Percentiles rank a stretch among this genome's conserved stretches.
Conservation (phyloP, 768 basidiomycete species). For the Trametes cubensis region DNA sequence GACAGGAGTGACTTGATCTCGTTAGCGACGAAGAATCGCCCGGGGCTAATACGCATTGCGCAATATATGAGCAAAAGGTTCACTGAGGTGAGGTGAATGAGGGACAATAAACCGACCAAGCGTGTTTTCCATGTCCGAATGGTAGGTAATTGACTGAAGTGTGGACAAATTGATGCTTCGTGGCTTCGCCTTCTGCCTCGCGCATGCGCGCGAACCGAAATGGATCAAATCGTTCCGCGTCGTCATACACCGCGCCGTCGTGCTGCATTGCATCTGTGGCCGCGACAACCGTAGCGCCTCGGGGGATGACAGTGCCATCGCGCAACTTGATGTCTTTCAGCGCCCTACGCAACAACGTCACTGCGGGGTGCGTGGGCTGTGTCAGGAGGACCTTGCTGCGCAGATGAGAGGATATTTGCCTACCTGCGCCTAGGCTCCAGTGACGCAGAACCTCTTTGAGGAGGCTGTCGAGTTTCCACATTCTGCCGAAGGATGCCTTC, state of each 20-base stretch:
- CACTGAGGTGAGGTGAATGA: too few species aligned
- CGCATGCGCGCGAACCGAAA: constrained; percentile 50
- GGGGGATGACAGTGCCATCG: constrained; percentile 35
- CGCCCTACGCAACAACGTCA: constrained; percentile 33
- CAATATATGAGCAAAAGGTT: too few species aligned
- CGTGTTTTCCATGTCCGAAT: constrained; percentile 34
- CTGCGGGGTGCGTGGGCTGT: constrained; percentile 20
- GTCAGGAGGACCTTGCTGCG: too few species aligned
- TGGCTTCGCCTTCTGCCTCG: constrained; percentile 36
- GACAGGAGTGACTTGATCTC: too few species aligned
- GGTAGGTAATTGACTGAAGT: constrained; percentile 31
- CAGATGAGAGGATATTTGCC: constrained; percentile 4
- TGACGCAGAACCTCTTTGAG: constrained; percentile 35
- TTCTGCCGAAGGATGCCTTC: constrained; percentile 34
- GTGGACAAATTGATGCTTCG: constrained; percentile 41
- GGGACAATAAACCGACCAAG: constrained; percentile 34
- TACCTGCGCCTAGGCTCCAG: constrained; percentile 30
- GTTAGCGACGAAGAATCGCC: too few species aligned
- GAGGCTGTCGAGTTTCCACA: constrained; percentile 42
- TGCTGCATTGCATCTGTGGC: constrained; percentile 26
- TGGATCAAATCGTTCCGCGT: constrained; percentile 41
- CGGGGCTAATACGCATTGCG: too few species aligned
- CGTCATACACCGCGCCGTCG: constrained; percentile 29
- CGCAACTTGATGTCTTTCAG: constrained; percentile 39
- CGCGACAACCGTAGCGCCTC: constrained; percentile 25